Base-by-base conservation (phyloP, 192 early-diverging fungal genomes). In the Coemansia sp. region DNA sequence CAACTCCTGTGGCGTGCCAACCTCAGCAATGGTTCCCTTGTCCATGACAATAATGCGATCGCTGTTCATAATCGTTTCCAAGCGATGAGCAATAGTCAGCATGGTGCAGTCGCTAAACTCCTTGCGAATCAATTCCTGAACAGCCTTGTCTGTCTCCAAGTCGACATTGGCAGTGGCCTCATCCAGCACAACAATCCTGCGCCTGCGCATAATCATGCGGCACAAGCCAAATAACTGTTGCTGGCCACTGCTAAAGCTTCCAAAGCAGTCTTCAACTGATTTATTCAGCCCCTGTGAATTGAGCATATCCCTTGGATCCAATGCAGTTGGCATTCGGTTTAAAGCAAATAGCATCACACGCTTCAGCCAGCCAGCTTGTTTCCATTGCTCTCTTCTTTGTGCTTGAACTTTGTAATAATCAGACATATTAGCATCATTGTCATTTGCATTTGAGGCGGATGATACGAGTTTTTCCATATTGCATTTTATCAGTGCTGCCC, bases 1-100 rank as follows among this genome's bases (percentile, higher is more conserved):
- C 64, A 94, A 68, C 6, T 81, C 77, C 25, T 46, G 22, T 12
- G 91, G 91, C 0, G 73, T 64, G 15, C 85, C 87, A 69, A 85
- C 86, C 39, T 91, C 90, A 0, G 73, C 76, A 15, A 93, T 70
- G 1, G 73, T 43, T 25, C 92, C 92, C n/a, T 86, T 62, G 42
- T 91, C 85, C 25, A 94, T 71, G 5, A 92, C 91, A 19, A 92
- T 53, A 63, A 93, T 84, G 53, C 81, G 79, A 62, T 93, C 91
- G 54, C 86, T 89, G 60, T 87, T 77, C 43, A 87, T 72, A 0
- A 88, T 77, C 0, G 90, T 91, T 40, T 91, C 89, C 31, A 91
- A 64, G 37, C 93, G 87, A 72, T 95, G 90, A 0, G 90, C 88
- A 58, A 89, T 89, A 25, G 86, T 86, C 9, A 89, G 53, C 15